Base-by-base conservation (phyloP, 164 flowering plant species). In the Macadamia integrifolia region DNA sequence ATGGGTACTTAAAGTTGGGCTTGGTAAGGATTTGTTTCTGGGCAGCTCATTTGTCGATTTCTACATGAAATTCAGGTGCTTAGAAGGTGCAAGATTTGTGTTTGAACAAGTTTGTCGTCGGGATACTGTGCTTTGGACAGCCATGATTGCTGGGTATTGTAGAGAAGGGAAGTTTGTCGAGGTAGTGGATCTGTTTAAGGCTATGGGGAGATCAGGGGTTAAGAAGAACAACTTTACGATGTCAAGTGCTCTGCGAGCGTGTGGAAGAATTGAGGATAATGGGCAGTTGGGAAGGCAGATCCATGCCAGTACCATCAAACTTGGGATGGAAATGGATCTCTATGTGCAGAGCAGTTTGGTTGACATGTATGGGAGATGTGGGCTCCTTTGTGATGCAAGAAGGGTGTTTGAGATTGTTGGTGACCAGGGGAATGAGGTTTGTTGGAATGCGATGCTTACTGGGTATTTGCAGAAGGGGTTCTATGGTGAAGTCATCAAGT, bases 391-490 rank as follows among this genome's bases (percentile, higher is more conserved):
- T 18, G 87, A 86, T 67, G 92, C 92, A 18, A 71, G 73, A 64
- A 77, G 61, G 68, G 79, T 72, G 59, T 81, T 85, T 69, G 79
- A 79, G 48, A 58, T 64, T 62, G 52, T 61, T 10, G 48, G 48
- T 9, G 14, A 42, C 35, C 64, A 70, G 9, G 74, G 65, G 58
- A 81, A 74, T 77, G 44, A 18, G 60, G 85, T 77, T 0, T 83
- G 84, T 70, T 88, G 88, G 89, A 85, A 82, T 71, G 81, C 88
- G 31, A 78, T 88, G 89, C 76, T 88, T 18, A 61, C 14, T 44
- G 79, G 77, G 14, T 85, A 78, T 69, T 57, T 67, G 14, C 75
- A 66, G 29, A 71, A 83, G 49, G 86, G 84, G 14, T 57, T 29
- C 30, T 66, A 62, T 60, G 53, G 79, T 31, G 80, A 83, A 52